Conservation (phyloP, 768 basidiomycete genomes). For the Xerocomus potaroensis region DNA sequence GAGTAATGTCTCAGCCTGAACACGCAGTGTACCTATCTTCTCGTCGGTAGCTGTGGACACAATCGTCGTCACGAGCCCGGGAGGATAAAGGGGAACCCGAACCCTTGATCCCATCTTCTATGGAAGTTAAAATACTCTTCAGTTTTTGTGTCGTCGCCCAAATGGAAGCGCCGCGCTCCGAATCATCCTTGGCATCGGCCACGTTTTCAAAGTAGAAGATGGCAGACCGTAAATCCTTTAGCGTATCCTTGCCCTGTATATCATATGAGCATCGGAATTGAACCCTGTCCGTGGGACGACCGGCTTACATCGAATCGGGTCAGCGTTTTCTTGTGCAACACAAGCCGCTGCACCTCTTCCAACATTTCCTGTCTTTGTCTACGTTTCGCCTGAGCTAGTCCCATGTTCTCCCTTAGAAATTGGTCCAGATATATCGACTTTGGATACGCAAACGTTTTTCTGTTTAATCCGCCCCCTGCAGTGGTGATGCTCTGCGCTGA, state of each 20-base stretch:
- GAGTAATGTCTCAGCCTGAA: slow-evolving; percentile 43
- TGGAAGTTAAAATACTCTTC: slow-evolving; percentile 44
- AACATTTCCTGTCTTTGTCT: slow-evolving; percentile 36
- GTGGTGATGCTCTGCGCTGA: slow-evolving; percentile 12
- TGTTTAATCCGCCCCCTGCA: slow-evolving; percentile 20
- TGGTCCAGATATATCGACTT: slow-evolving; percentile 67
- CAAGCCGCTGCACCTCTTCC: slow-evolving; percentile 46
- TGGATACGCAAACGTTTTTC: slow-evolving; percentile 52
- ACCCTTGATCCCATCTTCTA: slow-evolving; percentile 58
- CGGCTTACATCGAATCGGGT: slow-evolving; percentile 53
- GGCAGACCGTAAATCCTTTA: slow-evolving; percentile 56
- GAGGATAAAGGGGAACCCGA: background rate
- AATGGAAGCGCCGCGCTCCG: slow-evolving; percentile 42
- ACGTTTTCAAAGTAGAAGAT: slow-evolving; percentile 72
- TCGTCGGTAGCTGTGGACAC: slow-evolving; percentile 47
- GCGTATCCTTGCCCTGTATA: slow-evolving; percentile 54
- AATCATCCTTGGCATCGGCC: slow-evolving; percentile 45
- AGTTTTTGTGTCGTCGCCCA: slow-evolving; percentile 47
- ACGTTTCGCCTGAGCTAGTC: slow-evolving; percentile 36
- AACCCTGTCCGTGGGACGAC: background rate
- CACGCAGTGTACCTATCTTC: slow-evolving; percentile 42
- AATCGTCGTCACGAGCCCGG: background rate
- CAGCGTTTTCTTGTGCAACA: slow-evolving; percentile 42
- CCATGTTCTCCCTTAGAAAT: slow-evolving; percentile 58
- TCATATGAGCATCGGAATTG: background rate